phyloP scores from a whole-genome alignment of 331 rosid species.

The Prunus yedoensis region DNA sequence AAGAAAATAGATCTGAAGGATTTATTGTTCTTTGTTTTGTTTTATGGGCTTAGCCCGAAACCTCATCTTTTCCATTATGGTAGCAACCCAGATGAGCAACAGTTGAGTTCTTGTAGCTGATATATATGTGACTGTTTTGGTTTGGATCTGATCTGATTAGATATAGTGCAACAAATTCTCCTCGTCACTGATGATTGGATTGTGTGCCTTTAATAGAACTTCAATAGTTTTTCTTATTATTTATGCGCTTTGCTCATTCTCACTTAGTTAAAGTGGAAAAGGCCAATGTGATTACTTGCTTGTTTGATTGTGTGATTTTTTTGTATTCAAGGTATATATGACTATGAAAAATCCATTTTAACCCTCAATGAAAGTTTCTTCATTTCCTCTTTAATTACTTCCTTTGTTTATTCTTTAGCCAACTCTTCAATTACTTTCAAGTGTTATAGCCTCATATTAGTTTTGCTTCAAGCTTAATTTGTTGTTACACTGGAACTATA shows the following conservation, averaged over 20 bases:
- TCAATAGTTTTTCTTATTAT: too few relatives aligned
- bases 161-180: not conserved
- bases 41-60: not conserved
- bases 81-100: not conserved
- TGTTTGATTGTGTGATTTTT: not conserved
- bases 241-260: not conserved
- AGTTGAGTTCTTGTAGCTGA: not conserved
- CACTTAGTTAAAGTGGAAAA: not conserved
- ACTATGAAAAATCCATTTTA: too few relatives aligned
- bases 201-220: not conserved
- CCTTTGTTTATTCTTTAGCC: too few relatives aligned
- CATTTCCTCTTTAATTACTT: too few relatives aligned
- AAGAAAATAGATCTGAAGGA: slow-evolving; percentile 5
- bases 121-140: not conserved
- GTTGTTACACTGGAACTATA: too few relatives aligned
- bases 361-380: too few relatives aligned
- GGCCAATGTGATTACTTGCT: not conserved
- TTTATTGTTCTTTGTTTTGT: not conserved
- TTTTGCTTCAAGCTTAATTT: too few relatives aligned
- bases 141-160: slow-evolving; percentile 4
- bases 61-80: too few relatives aligned
- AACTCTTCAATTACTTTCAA: too few relatives aligned
- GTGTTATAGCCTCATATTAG: too few relatives aligned
- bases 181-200: not conserved
- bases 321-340: too few relatives aligned